Evolutionary conservation across 2,329 filamentous ascomycete species (phyloP), one percentile per base, ranked within the genome.

Genomic region (Dendrostoma leiphaemia): DNA sequence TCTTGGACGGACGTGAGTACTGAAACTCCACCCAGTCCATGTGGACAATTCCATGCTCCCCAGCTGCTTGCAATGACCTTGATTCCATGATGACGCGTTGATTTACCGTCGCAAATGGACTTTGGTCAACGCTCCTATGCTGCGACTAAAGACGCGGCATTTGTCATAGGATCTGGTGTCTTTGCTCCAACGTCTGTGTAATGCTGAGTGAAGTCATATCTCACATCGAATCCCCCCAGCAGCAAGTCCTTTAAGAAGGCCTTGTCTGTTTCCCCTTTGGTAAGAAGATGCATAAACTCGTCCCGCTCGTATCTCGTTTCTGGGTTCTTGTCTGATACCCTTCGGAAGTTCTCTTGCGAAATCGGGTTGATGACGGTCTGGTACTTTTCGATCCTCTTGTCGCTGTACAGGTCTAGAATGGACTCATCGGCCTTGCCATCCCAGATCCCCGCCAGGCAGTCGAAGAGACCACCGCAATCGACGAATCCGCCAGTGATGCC

Each of bases 401-500:
- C 69, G 59, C 71, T 72, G 63, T 77, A 78, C 23, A 76, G 8
- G 12, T 76, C 73, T 15, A 78, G 61, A 52, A 78, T 76, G 0
- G 65, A 65, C 43, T 73, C 74, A 51, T 75, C 72, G 1, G 73
- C 74, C 28, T 65, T 64, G 2, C 74, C 73, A 26, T 75, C 70
- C 67, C 68, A 75, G 43, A 77, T 71, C 0, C 74, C 74, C 2
- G 67, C 65, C 2, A 86, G 72, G 61, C 82, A 84, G 60, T 87
- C 82, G 54, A 76, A 82, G 6, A 87, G 72, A 0, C 81, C 81
- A 10, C 81, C 83, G 3, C 84, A 75, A 59, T 86, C 84, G n/a
- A 82, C 80, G 51, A 87, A 81, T 0, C 84, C 84, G 6, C 83
- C 82, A 0, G 82, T 86, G 47, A 86, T 77, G 1, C 84, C 84